phyloP scores from a whole-genome alignment of 192 early-diverging fungal genomes.

The Powellomyces hirtus region DNA sequence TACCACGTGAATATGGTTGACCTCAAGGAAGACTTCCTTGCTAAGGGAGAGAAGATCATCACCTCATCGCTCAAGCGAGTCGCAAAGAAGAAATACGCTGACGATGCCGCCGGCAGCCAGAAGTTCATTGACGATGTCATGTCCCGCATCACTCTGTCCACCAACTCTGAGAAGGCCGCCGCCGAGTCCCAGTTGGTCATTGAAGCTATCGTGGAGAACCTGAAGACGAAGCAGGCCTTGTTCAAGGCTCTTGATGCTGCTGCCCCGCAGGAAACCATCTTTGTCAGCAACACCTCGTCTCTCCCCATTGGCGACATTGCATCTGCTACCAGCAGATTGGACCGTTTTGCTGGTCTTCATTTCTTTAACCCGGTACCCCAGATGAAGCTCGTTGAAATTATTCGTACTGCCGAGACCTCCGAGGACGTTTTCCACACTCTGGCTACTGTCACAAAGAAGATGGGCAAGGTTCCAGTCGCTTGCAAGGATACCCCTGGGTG shows the following conservation, averaged over 20 bases:
- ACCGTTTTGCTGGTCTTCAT: constrained; percentile 82
- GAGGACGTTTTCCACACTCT: constrained; percentile 65
- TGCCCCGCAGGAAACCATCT: constrained; percentile 71
- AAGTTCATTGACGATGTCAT: constrained; percentile 71
- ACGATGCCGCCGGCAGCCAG: constrained; percentile 48
- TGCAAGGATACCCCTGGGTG: constrained; percentile 97
- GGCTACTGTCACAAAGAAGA: constrained; percentile 63
- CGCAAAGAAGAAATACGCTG: constrained; percentile 85
- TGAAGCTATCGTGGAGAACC: constrained; percentile 95
- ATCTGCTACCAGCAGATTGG: constrained; percentile 46
- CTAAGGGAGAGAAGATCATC: constrained; percentile 83
- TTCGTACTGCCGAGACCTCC: constrained; percentile 64
- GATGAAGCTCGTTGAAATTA: constrained; percentile 97
- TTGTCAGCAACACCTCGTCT: constrained; percentile 92
- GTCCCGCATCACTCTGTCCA: constrained; percentile 64
- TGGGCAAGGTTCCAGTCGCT: constrained; percentile 84
- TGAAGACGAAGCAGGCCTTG: constrained; percentile 79
- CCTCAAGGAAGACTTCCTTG: constrained; percentile 63
- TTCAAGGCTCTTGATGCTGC: constrained; percentile 71
- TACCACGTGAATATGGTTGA: constrained; percentile 88
- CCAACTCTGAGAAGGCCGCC: constrained; percentile 62
- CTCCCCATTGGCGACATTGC: constrained; percentile 84
- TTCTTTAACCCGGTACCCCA: constrained; percentile 99
- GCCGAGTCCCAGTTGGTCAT: constrained; percentile 76
- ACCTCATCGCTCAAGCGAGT: constrained; percentile 78